Base-by-base conservation (phyloP, 441 rosid genomes). In the Eruca vesicaria region DNA sequence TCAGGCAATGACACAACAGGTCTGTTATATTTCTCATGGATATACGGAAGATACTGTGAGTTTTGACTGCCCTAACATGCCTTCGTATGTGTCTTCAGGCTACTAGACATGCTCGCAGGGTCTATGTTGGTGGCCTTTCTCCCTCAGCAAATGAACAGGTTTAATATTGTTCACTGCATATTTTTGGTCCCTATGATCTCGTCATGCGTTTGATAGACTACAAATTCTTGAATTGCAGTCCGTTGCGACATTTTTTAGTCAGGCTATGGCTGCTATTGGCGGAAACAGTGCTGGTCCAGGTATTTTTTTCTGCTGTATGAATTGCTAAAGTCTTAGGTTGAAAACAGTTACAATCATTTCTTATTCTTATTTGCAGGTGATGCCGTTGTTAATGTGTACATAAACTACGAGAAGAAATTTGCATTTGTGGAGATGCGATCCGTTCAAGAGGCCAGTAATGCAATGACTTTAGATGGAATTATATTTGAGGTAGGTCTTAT, bases 1-100 rank as follows among this genome's bases (percentile, higher is more conserved):
- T 81, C 99, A 96, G 78, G 97, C 98, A 58, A 96, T 96, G 99
- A 93, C 99, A 67, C 99, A 96, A 76, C 99, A 93, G 98, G 98
- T 93, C 77, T 11, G 86, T 50, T 60, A 11, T 50, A 68, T 23
- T 50, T 23, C n/a, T 66, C 69, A 60, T 69, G 9, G 35, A 7
- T 63, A 31, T 69, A 43, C 64, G 36, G 32, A 48, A 33, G 16
- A 45, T 58, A 29, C 50, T 69, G n/a, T 19, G 3, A 14, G 9
- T 58, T 70, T 16, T n/a, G 5, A 21, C 18, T 36, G 50, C 29
- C 7, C 15, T 62, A 20, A 29, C 66, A 18, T 28, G 23, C 68
- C 35, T 36, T 63, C 2, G 31, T 62, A 66, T 52, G 26, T 56
- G 9, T 56, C 68, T 68, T 72, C 85, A 91, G 98, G 98, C 98